Percentiles rank a stretch among this genome's conserved stretches.
Conservation (phyloP, 2,329 filamentous ascomycete species). For the Sclerotinia spermophila region DNA sequence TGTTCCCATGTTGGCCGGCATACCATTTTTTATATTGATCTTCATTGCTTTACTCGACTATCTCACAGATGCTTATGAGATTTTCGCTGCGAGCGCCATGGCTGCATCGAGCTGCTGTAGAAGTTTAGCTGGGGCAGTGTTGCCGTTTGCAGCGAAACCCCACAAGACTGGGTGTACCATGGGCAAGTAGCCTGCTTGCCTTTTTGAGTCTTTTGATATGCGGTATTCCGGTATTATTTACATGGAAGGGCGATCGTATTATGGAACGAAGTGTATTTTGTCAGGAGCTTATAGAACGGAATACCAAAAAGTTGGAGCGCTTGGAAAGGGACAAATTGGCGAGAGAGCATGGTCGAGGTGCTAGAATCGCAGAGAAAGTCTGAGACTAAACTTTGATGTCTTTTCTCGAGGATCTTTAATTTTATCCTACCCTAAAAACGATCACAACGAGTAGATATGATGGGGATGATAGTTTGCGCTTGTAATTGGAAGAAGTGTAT, state of each 20-base stretch:
- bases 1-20: slow-evolving; percentile 53
- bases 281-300: slow-evolving; percentile 44
- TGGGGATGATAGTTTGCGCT: background rate
- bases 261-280: slow-evolving; percentile 48
- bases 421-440: no score
- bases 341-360: slow-evolving; percentile 2
- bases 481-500: background rate
- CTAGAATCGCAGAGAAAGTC: slow-evolving; percentile 7
- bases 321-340: slow-evolving; percentile 22
- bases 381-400: background rate
- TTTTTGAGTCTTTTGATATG: slow-evolving; percentile 48
- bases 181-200: slow-evolving; percentile 48
- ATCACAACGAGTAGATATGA: background rate
- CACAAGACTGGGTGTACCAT: slow-evolving; percentile 43
- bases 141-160: slow-evolving; percentile 46
- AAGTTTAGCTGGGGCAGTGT: slow-evolving; percentile 43
- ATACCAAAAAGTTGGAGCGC: slow-evolving; percentile 30
- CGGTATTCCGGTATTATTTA: slow-evolving; percentile 49
- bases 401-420: background rate
- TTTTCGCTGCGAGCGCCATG: slow-evolving; percentile 55
- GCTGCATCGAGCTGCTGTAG: slow-evolving; percentile 41
- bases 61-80: slow-evolving; percentile 54
- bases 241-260: slow-evolving; percentile 46
- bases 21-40: slow-evolving; percentile 54
- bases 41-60: slow-evolving; percentile 60